Evolutionary conservation across 2,329 filamentous ascomycete genomes (phyloP), one percentile per base, ranked within the genome.

Genomic region (Gyromitra esculenta): DNA sequence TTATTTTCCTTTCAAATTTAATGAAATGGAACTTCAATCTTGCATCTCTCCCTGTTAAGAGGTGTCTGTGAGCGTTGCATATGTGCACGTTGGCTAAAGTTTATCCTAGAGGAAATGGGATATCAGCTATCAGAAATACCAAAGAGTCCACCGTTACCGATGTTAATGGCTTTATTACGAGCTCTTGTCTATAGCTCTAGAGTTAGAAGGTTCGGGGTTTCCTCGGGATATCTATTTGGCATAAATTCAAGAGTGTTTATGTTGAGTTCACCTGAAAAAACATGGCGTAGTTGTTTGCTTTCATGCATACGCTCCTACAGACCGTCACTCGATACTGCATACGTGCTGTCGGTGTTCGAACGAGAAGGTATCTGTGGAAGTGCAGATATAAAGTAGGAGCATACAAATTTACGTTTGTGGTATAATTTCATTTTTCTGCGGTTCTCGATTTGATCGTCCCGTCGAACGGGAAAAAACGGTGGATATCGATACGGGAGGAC

Each of bases 271-370:
- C 18, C 18, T 21, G 18, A 0, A 21, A 21, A 21, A 21, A 21
- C 18, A 21, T 21, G 41, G 41, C 3, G 9, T 11, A 11, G 13
- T 43, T 1, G 41, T 13, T 43, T 43, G 41, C 13, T 13, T 11
- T 13, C 13, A 8, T 2, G 41, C 41, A 15, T 59, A 9, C 21
- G 13, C 11, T 62, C 35, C 63, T 21, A 66, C 25, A 11, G 48
- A 25, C 15, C 43, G 56, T 66, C 63, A 66, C 63, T 66, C 63
- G 63, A 13, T 35, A 41, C 35, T 66, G n/a, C 48, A 50, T 50
- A 15, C 35, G 18, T 35, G n/a, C 13, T 15, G 7, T 31, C 18
- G 31, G 21, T 13, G 35, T 13, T 0, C 18, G 13, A 41, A 15
- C 35, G 37, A 43, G 48, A 5, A 52, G 25, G 25, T 13, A 45